A percentile compares a stretch with the other conserved stretches of the same genome.
Evolutionary conservation across 148 eudicot genomes (phyloP).

Genomic region (Dianthus caryophyllus): DNA sequence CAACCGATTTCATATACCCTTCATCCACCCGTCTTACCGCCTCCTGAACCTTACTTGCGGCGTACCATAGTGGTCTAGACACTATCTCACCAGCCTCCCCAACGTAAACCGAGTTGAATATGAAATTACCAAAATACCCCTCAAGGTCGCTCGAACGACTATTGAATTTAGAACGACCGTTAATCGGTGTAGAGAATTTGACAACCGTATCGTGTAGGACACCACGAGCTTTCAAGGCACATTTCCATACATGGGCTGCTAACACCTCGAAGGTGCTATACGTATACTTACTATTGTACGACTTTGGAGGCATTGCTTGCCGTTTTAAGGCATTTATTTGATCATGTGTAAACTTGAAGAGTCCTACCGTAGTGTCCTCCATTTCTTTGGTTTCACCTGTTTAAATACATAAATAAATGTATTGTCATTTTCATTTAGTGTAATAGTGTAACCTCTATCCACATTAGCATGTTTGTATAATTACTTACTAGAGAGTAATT

Average conservation of each 20-base stretch:
- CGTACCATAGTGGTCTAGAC: constrained; percentile 26
- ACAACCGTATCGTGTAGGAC: constrained; percentile 12
- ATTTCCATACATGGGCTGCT: constrained; percentile 32
- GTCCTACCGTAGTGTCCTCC: neutral
- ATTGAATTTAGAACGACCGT: too few relatives aligned
- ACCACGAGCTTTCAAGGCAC: constrained; percentile 27
- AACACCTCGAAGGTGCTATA: constrained; percentile 30
- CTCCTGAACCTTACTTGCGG: constrained; percentile 27
- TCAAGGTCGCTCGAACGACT: constrained; percentile 24
- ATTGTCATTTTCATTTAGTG: too few relatives aligned
- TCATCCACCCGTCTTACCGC: constrained; percentile 20
- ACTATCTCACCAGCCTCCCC: constrained; percentile 22
- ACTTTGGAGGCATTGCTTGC: constrained; percentile 6
- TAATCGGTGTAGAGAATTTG: constrained; percentile 24
- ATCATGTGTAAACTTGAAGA: constrained; percentile 20
- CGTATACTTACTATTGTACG: too few relatives aligned
- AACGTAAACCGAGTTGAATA: constrained; percentile 22
- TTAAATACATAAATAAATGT: too few relatives aligned
- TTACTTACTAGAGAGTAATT: too few relatives aligned
- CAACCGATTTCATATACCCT: constrained; percentile 28
- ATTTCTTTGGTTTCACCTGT: neutral
- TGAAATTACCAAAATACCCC: constrained; percentile 30
- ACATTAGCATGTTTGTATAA: too few relatives aligned
- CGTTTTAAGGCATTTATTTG: constrained; percentile 19
- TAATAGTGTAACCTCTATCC: too few relatives aligned